phyloP scores from a whole-genome alignment of 2,329 filamentous ascomycete genomes.

The Colletotrichum sp. region DNA sequence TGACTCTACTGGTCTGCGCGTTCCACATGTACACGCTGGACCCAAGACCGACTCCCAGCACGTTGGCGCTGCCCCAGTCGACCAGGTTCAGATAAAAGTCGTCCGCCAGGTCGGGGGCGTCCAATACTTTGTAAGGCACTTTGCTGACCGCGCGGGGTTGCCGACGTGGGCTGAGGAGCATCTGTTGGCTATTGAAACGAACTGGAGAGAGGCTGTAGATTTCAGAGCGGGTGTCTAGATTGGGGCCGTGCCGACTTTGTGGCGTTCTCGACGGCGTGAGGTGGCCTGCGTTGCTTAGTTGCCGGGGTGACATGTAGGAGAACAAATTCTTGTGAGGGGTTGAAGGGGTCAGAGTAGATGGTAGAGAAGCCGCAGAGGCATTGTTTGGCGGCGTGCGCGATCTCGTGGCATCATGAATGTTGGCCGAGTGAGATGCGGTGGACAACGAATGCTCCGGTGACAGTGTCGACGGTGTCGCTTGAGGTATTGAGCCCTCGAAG shows the following conservation, averaged over 20 bases:
- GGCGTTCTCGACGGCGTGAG: constrained; percentile 89
- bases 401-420: constrained; percentile 67
- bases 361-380: constrained; percentile 63
- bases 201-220: constrained; percentile 96
- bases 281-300: constrained; percentile 76
- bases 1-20: constrained; percentile 86
- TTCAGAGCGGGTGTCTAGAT: constrained; percentile 87
- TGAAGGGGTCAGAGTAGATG: constrained; percentile 82
- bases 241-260: constrained; percentile 84
- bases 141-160: constrained; percentile 92
- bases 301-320: constrained; percentile 80
- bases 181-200: constrained; percentile 88
- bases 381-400: constrained; percentile 83
- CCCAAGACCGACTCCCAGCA: constrained; percentile 89
- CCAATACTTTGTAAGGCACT: constrained; percentile 96
- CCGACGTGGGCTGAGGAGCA: constrained; percentile 88
- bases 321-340: constrained; percentile 98
- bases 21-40: constrained; percentile 99
- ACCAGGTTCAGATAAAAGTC: constrained; percentile 98
- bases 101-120: constrained; percentile 93
- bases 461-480: constrained; percentile 69
- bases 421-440: constrained; percentile 55
- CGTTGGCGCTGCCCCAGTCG: constrained; percentile 96
- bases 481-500: constrained; percentile 89
- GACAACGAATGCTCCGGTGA: constrained; percentile 63